Evolutionary conservation across 2,329 filamentous ascomycete genomes (phyloP).

Genomic region (Microsporum canis): DNA sequence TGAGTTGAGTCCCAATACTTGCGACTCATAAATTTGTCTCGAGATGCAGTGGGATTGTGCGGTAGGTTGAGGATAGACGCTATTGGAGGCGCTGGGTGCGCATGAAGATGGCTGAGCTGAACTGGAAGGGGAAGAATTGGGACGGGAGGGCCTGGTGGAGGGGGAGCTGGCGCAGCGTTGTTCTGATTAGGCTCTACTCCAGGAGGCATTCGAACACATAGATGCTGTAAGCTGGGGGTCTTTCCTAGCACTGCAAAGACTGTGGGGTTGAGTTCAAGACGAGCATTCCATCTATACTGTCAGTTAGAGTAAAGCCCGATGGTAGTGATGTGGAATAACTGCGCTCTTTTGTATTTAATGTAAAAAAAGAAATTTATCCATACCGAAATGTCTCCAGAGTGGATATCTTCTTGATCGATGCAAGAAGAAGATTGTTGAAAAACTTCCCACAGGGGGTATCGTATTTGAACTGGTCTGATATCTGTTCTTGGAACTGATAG

Average conservation of each 20-base stretch:
- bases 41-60: not conserved
- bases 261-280: conserved; percentile 49
- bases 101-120: conserved; percentile 18
- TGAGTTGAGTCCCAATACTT: conserved; percentile 36
- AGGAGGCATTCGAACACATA: conserved; percentile 50
- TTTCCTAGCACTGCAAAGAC: conserved; percentile 48
- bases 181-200: conserved; percentile 28
- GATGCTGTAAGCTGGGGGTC: conserved; percentile 41
- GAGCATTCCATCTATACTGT: conserved; percentile 48
- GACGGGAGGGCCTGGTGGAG: conserved; percentile 31
- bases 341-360: not conserved
- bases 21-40: conserved; percentile 14
- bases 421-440: conserved; percentile 48
- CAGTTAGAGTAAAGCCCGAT: not conserved
- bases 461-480: conserved; percentile 46
- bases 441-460: conserved; percentile 51
- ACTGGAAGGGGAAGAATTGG: conserved; percentile 16
- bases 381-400: conserved; percentile 48
- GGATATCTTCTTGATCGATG: conserved; percentile 46
- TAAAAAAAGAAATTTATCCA: conserved; percentile 14
- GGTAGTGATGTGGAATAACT: not conserved
- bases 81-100: conserved; percentile 9
- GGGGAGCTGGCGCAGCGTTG: conserved; percentile 42
- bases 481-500: conserved; percentile 27
- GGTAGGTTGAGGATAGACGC: not conserved